Base-by-base conservation (phyloP, 2,329 filamentous ascomycete genomes). In the Colletotrichum sp. region DNA sequence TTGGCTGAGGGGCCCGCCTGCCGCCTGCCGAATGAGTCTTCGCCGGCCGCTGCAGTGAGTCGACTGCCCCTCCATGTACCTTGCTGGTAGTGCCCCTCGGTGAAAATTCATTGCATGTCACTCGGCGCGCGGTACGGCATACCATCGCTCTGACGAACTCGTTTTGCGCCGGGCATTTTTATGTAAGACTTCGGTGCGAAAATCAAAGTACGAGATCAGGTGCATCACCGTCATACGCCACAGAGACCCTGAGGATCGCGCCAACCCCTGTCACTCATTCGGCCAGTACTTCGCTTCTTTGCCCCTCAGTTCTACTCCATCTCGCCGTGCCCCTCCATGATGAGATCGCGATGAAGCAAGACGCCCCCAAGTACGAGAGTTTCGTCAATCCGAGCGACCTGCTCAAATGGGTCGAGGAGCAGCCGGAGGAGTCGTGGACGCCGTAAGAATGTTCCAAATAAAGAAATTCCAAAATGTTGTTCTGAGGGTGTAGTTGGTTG, bases 371-470 rank as follows among this genome's bases (percentile, higher is more conserved):
- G 71, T 76, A 78, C 62, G 78, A 79, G 64, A 72, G 57, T 18
- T 77, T 85, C 78, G 82, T 81, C 80, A 85, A 84, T 76, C 84
- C 85, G 36, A 81, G 79, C 69, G 82, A 84, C 75, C 77, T 85
- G 49, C 79, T 84, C 72, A 83, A 84, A 83, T 88, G 87, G 87
- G 82, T 89, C 62, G 87, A 88, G 77, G 81, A 79, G n/a, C 84
- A 87, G 66, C 79, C 83, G 34, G 77, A 70, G 72, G 78, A 82
- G 64, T 78, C 75, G 13, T 86, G 87, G 77, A 63, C 78, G 79
- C 82, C 81, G 87, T 88, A 81, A 81, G 85, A 72, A 49, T 60
- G 70, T 62, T 62, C 79, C 81, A 79, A 72, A 78, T 77, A 6
- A 21, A 16, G 9, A 24, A 21, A 63, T 24, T 63, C 12, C 18